phyloP scores from a whole-genome alignment of 2,329 filamentous ascomycete species.

The Sporothrix humicola region DNA sequence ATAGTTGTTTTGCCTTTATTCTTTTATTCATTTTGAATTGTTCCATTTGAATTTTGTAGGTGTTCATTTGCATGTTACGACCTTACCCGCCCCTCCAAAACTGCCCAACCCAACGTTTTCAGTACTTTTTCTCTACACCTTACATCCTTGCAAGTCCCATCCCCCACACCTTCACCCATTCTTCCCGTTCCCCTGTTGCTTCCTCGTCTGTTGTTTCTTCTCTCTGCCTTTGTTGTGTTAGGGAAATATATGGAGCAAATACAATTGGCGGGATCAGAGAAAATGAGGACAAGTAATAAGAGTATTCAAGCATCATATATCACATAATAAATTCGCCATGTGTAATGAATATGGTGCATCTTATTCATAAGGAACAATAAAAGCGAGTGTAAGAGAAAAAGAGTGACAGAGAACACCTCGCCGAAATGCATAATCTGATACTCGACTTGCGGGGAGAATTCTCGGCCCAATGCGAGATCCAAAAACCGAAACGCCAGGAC shows the following conservation, averaged over 20 bases:
- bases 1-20: neutral
- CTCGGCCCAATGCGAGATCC: conserved; percentile 13
- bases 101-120: too few relatives aligned
- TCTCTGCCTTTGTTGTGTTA: neutral
- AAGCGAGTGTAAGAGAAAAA: neutral
- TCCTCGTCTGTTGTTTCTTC: neutral
- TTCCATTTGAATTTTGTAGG: too few relatives aligned
- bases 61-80: conserved; percentile 3
- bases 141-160: neutral
- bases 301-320: neutral
- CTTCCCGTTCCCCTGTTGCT: conserved; percentile 8
- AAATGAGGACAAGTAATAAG: neutral
- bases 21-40: neutral
- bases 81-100: conserved; percentile 5
- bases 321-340: neutral
- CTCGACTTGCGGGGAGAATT: neutral
- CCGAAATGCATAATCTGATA: conserved; percentile 8
- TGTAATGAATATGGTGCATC: neutral
- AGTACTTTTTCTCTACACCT: too few relatives aligned
- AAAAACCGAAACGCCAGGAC: too few relatives aligned
- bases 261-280: neutral
- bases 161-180: neutral
- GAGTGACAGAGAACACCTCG: neutral
- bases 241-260: too few relatives aligned
- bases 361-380: neutral